These are phyloP conservation scores for Globisporangium echinulatum DNA, from an alignment of 352 stramenopile species.

Conservation along the genomic window DNA sequence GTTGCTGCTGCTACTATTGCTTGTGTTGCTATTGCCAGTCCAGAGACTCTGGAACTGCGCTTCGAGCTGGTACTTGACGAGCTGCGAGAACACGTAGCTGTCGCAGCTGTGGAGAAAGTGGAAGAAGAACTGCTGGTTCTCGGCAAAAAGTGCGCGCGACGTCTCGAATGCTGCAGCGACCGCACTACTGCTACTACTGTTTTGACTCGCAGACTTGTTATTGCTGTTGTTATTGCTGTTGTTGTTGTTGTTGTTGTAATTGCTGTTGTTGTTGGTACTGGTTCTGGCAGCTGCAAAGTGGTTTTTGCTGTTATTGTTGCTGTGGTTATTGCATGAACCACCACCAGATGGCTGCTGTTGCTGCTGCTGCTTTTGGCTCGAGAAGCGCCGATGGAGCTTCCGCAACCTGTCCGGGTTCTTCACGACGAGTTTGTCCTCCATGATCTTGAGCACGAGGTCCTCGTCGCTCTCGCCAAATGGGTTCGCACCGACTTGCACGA, in stretches of 20 bases:
- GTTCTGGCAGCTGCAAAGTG: constrained; percentile 20
- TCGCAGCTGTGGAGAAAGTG: constrained; percentile 62
- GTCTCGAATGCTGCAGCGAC: constrained; percentile 21
- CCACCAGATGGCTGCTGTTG: background rate
- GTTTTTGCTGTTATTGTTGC: background rate
- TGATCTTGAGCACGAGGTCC: constrained; percentile 66
- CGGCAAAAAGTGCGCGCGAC: constrained; percentile 38
- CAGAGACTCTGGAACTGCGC: constrained; percentile 36
- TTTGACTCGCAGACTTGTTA: background rate
- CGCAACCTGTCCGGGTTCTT: constrained; percentile 61
- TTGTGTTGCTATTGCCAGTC: background rate
- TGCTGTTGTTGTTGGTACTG: background rate
- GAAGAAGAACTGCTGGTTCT: constrained; percentile 76
- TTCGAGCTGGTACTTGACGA: constrained; percentile 53
- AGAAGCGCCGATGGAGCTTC: constrained; percentile 68
- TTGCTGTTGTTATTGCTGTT: background rate
- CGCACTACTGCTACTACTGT: background rate
- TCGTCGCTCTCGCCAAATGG: constrained; percentile 66
- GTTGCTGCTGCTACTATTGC: background rate
- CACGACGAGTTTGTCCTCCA: constrained; percentile 54
- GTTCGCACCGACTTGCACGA: constrained; percentile 61
- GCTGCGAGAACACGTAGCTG: constrained; percentile 51
- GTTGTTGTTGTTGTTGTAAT: background rate
- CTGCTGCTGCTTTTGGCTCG: constrained; percentile 30
- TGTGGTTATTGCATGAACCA: background rate